Base-by-base conservation (phyloP, 345 rosid species). In the Xanthoceras sorbifolium region DNA sequence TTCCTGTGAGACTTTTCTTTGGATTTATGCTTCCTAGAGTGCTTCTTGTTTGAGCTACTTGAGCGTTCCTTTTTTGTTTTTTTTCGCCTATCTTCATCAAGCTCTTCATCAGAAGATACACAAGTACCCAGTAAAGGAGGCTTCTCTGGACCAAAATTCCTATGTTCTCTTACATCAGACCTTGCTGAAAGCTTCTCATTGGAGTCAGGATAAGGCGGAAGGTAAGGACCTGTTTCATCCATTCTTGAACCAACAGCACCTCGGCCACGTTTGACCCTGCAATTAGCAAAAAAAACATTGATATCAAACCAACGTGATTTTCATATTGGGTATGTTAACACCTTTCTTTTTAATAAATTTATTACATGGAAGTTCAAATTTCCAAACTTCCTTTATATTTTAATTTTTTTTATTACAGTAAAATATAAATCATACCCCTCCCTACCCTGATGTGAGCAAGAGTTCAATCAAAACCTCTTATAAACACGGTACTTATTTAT, bases 171-270 rank as follows among this genome's bases (percentile, higher is more conserved):
- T 18, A 14, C 40, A 75, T 77, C 84, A 9, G 15, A 67, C 31
- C 71, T 64, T 59, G 80, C 34, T 59, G 89, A 61, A 8, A n/a
- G 64, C 69, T 78, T 82, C 57, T 80, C 87, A 26, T 71, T 61
- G 4, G 73, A 42, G 42, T 84, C 87, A 0, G 82, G 52, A 42
- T 76, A 40, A 8, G 81, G 42, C 0, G 88, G 87, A 71, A 88
- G 97, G 69, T 88, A 91, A 15, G 98, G 98, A 18, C 97, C 94
- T 28, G 98, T 86, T 84, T 93, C 99, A 71, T 93, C 99, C 97
- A 91, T 94, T 86, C 95, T 90, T 5, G 95, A 86, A 76, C 98
- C 98, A 25, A 94, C 78, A n/a, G 93, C 86, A 63, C 98, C 97
- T 84, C 96, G 86, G 28, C 99, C 96, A 1, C 96, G 94, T 84